Evolutionary conservation across 106 monocot species (phyloP), one percentile per base, ranked within the genome.

Genomic region (Apostasia shenzhenica): DNA sequence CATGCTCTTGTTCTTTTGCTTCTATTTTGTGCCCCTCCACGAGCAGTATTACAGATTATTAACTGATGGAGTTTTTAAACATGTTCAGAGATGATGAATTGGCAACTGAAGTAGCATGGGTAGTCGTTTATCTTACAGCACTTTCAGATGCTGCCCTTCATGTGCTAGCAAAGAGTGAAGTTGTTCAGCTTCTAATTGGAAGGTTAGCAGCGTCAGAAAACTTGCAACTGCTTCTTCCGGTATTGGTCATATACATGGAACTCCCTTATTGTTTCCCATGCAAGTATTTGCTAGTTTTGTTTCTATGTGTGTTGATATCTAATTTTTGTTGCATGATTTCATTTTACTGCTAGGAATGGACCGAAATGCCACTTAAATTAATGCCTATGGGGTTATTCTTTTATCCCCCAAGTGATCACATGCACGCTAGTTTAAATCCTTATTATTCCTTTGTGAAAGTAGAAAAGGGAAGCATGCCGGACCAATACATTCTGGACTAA

Each of bases 81-180:
- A 39, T 71, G 41, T 69, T 52, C 61, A 99, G 99, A 72, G 90
- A 99, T 67, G 93, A 99, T 75, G 90, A 88, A 66, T 58, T 99
- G 73, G 83, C 81, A 47, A 99, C 90, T 55, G 99, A 99, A 84
- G 93, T 99, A 58, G 89, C 90, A 60, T 99, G 99, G 99, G 81
- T 93, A 8, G 78, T 99, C 38, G 99, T 99, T 50, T 99, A 99
- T 79, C 81, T 99, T 55, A 85, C 99, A 58, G 92, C 99, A 48
- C 85, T 93, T 71, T 92, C 93, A 68, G 85, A 86, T 59, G 72
- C 43, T 54, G 92, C 90, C 62, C 71, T 83, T 43, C 63, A 64
- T 52, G 58, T 90, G 64, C 73, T 99, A 48, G 82, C 83, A 6
- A 92, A 85, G 81, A 87, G 75, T 81, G 81, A 83, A 55, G 61